phyloP scores from a whole-genome alignment of 805 yeast genomes.

The Blastobotrys terrestris region DNA sequence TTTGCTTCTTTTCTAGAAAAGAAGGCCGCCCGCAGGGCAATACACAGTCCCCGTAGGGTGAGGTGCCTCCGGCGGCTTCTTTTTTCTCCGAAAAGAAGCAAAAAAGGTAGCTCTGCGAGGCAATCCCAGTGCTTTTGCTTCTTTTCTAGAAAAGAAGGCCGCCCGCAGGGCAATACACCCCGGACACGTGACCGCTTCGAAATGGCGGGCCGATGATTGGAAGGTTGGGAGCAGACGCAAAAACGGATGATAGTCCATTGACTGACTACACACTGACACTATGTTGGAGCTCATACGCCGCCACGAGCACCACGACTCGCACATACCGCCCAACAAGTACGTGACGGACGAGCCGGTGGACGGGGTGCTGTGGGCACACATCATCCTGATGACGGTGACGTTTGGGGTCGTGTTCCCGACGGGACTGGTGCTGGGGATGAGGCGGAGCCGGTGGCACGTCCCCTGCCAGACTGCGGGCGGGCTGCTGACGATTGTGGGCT shows the following conservation, averaged over 20 bases:
- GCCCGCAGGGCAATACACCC: no score
- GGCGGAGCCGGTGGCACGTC: slow-evolving; percentile 32
- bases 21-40: no score
- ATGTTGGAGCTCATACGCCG: neutral
- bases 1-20: no score
- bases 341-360: slow-evolving; percentile 18
- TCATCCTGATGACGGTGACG: slow-evolving; percentile 30
- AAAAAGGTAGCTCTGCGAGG: no score
- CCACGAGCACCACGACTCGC: slow-evolving; percentile 13
- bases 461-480: slow-evolving; percentile 33
- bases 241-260: no score
- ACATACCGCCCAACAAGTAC: slow-evolving; percentile 18
- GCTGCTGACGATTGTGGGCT: slow-evolving; percentile 32
- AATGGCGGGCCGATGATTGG: neutral
- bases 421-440: slow-evolving; percentile 37
- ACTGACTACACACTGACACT: neutral
- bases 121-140: no score
- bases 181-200: no score
- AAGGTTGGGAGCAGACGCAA: no score
- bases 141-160: no score
- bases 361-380: slow-evolving; percentile 28
- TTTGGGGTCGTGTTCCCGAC: slow-evolving; percentile 37
- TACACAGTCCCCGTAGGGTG: no score
- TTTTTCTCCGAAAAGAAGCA: no score
- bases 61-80: no score